Percentiles rank a stretch among this genome's conserved stretches.
These are phyloP conservation scores for Fusarium chuoi DNA, from an alignment of 2,329 filamentous ascomycete genomes.

Conservation along the genomic window DNA sequence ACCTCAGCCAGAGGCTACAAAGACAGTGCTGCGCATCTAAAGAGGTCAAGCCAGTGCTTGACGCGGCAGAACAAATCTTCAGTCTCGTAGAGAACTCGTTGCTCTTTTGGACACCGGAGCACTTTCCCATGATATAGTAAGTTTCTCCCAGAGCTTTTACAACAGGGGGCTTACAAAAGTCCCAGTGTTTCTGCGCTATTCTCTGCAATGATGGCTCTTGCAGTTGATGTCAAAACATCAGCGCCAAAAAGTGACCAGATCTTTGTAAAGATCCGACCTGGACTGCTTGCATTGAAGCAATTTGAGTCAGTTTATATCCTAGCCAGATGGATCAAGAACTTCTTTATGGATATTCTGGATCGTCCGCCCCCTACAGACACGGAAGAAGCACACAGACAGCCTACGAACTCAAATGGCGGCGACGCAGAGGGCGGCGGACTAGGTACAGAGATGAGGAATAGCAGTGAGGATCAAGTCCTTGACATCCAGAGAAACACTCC, in stretches of 20 bases:
- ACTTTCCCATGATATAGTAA: neutral
- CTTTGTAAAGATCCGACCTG: neutral
- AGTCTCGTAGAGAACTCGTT: neutral
- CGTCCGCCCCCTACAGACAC: fast-evolving
- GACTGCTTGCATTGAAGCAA: neutral
- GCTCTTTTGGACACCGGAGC: neutral
- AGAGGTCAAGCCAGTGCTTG: fast-evolving
- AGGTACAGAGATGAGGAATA: too few species aligned
- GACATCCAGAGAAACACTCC: fast-evolving
- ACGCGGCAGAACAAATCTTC: neutral
- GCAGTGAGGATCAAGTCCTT: fast-evolving
- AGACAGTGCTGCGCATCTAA: fast-evolving
- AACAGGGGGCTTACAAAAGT: too few species aligned
- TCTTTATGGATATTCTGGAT: constrained; percentile 25
- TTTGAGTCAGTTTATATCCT: constrained; percentile 11
- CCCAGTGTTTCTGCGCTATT: neutral
- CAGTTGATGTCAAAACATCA: neutral
- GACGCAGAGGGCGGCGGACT: too few species aligned
- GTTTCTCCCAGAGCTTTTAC: neutral
- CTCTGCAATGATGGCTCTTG: neutral
- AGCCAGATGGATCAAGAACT: constrained; percentile 16
- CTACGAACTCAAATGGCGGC: neutral
- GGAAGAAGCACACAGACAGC: neutral
- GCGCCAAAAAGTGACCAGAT: neutral
- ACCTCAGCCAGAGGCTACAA: neutral